phyloP scores from a whole-genome alignment of 495 filamentous ascomycete genomes.

The Penicillium goetzii region DNA sequence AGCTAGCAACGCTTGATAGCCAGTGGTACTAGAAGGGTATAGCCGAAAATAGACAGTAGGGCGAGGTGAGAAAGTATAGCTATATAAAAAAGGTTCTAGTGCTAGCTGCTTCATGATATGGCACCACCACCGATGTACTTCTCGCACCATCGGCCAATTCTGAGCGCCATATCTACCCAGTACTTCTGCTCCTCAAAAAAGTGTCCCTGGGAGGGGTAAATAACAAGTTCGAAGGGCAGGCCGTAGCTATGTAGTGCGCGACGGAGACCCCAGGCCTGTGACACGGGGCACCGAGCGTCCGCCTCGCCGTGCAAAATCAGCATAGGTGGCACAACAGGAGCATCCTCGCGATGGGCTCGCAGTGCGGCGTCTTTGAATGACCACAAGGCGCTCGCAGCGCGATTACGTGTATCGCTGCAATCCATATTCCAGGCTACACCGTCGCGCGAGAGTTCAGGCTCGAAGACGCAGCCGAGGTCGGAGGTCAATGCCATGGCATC shows the following conservation, averaged over 20 bases:
- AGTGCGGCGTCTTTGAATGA: slow-evolving; percentile 18
- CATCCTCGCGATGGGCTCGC: slow-evolving; percentile 5
- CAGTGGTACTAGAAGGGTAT: too few species aligned
- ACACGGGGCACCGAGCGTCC: slow-evolving; percentile 25
- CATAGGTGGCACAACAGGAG: slow-evolving; percentile 22
- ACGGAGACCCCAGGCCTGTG: slow-evolving; percentile 25
- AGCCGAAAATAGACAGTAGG: too few species aligned
- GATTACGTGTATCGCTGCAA: slow-evolving; percentile 20
- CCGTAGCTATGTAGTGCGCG: slow-evolving; percentile 20
- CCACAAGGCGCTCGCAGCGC: slow-evolving; percentile 28
- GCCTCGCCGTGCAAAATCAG: slow-evolving; percentile 32
- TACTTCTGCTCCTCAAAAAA: slow-evolving; percentile 25
- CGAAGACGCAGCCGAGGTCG: slow-evolving; percentile 21
- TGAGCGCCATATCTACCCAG: slow-evolving; percentile 22
- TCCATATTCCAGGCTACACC: slow-evolving; percentile 27
- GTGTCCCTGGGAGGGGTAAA: slow-evolving; percentile 23
- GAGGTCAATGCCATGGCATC: slow-evolving; percentile 30
- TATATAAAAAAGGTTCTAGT: too few species aligned
- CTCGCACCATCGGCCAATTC: slow-evolving; percentile 16
- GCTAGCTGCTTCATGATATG: too few species aligned
- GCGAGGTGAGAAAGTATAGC: too few species aligned
- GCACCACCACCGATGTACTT: slow-evolving; percentile 11
- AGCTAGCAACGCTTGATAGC: too few species aligned
- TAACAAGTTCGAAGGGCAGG: slow-evolving; percentile 24
- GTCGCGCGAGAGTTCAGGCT: slow-evolving; percentile 24